Evolutionary conservation across 768 basidiomycete species (phyloP), one percentile per base, ranked within the genome.

Genomic region (Chalciporus chontae): DNA sequence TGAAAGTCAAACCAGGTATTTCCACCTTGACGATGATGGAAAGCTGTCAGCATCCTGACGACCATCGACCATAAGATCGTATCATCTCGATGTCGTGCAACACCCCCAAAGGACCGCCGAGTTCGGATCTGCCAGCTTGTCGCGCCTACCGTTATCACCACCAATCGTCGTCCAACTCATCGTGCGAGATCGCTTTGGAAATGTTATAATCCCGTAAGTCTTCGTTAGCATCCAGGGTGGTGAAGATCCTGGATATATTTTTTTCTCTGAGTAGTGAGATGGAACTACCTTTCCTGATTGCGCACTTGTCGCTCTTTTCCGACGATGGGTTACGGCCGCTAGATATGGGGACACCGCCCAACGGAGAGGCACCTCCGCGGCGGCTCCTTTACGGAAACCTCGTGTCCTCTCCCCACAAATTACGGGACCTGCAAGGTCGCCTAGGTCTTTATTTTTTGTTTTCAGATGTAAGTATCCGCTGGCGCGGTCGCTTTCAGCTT

Each of bases 401-500:
- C 24, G 90, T 94, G 23, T 84, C 92, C 14, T 85, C 87, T 1
- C 79, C 90, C 5, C 84, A 94, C 40, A 79, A 84, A 43, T 72
- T 93, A 60, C 81, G 86, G 53, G 89, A 95, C 66, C 75, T 87
- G 34, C 82, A 88, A 65, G 90, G 90, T 49, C 82, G 85, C 43
- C 74, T 77, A 59, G 87, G 92, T n/a, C 73, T 90, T 40, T 94
- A 88, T 67, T 94, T 96, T 60, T 70, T 93, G 47, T 96, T 94
- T 61, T 85, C 93, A 7, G 93, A 96, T 68, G 90, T 90, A 59
- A 91, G 90, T 64, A 81, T 95, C 49, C 80, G 90, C 15, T 79
- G 79, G 73, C 75, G 80, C 21, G 93, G 93, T 8, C 78, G 75
- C 15, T 96, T 85, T 70, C 80, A 82, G 61, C 75, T 94, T 47